Percentiles rank a stretch among this genome's conserved stretches.
phyloP scores from a whole-genome alignment of 495 filamentous ascomycete species.

The Penicillium coffeae region DNA sequence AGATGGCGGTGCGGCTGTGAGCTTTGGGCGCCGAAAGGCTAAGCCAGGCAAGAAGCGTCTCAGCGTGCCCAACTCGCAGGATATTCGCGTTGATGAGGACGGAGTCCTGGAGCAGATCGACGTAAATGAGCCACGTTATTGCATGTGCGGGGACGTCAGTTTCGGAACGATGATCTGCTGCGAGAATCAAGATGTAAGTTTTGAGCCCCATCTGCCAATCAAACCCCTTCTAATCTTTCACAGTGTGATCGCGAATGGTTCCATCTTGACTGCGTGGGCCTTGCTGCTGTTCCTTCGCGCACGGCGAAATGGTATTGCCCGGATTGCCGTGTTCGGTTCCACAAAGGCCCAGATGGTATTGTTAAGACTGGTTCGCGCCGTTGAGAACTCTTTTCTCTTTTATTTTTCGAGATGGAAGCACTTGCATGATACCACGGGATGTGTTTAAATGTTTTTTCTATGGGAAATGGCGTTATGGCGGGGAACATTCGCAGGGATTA shows the following conservation, averaged over 20 bases:
- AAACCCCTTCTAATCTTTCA: constrained; percentile 18
- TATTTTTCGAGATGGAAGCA: not conserved
- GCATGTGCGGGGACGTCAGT: constrained; percentile 85
- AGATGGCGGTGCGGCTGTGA: constrained; percentile 69
- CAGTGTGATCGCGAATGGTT: constrained; percentile 84
- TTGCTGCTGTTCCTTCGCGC: constrained; percentile 68
- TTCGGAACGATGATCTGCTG: constrained; percentile 95
- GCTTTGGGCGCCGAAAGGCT: constrained; percentile 74
- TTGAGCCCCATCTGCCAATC: constrained; percentile 7
- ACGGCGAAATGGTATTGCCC: constrained; percentile 95
- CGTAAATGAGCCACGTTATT: constrained; percentile 83
- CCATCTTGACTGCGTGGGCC: constrained; percentile 82
- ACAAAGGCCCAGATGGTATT: constrained; percentile 47
- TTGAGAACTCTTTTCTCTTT: constrained; percentile 9
- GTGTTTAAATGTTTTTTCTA: constrained; percentile 7
- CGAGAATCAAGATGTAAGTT: constrained; percentile 82
- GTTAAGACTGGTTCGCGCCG: constrained; percentile 32
- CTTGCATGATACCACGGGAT: constrained; percentile 33
- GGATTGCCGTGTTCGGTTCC: constrained; percentile 68
- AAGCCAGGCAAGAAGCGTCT: constrained; percentile 60
- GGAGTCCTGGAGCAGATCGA: constrained; percentile 69
- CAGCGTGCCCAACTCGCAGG: constrained; percentile 35
- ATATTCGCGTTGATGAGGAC: constrained; percentile 45
- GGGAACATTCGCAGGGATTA: no score
- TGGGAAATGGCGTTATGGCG: not conserved